These are phyloP conservation scores for Polygonum aviculare DNA, from an alignment of 148 eudicot genomes.

Conservation along the genomic window DNA sequence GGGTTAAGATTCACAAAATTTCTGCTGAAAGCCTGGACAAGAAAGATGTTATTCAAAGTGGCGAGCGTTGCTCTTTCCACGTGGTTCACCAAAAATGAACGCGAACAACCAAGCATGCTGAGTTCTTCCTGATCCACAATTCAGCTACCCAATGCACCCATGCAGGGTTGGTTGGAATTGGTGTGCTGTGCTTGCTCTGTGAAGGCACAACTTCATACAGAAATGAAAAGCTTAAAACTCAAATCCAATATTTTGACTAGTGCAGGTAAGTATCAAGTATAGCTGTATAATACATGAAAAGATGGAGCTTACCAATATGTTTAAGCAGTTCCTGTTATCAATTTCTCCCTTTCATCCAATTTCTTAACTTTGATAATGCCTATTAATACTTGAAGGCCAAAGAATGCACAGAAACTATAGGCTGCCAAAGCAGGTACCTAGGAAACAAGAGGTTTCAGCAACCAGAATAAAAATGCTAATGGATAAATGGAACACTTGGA, in stretches of 20 bases:
- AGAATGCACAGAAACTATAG: slow-evolving; percentile 51
- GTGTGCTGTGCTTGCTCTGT: neutral
- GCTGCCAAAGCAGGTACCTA: slow-evolving; percentile 74
- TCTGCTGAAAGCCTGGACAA: neutral
- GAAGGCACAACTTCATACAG: neutral
- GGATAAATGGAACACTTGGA: neutral
- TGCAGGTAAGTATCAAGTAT: neutral
- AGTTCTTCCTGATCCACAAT: slow-evolving; percentile 3
- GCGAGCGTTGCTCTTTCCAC: neutral
- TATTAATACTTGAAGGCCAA: slow-evolving; percentile 79
- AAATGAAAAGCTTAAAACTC: neutral
- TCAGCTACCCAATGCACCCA: neutral
- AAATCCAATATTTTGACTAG: neutral
- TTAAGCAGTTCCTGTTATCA: slow-evolving; percentile 95
- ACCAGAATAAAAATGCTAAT: neutral
- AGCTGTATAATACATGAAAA: neutral
- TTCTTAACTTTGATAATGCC: slow-evolving; percentile 78
- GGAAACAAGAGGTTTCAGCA: neutral
- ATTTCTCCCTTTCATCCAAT: slow-evolving; percentile 71
- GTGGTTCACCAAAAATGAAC: neutral
- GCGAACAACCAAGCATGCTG: neutral
- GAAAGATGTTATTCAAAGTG: neutral
- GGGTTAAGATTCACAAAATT: neutral
- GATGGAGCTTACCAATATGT: slow-evolving; percentile 22
- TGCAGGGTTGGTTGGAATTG: neutral